Conservation (phyloP, 2,329 filamentous ascomycete species). For the Stromatinia cepivora region DNA sequence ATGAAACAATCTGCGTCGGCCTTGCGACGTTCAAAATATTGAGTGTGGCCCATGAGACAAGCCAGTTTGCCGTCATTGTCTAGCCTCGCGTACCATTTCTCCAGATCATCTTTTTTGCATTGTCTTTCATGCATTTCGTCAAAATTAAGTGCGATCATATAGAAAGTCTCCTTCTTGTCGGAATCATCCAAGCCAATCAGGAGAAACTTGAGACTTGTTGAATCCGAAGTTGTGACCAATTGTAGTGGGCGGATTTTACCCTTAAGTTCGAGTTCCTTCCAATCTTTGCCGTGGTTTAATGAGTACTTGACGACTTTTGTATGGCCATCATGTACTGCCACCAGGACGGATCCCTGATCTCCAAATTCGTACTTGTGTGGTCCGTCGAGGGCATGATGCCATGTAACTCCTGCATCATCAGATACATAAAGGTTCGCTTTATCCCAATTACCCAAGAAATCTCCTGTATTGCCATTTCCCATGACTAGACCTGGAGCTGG, state of each 20-base stretch:
- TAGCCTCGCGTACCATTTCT: slow-evolving; percentile 82
- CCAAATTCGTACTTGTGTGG: slow-evolving; percentile 97
- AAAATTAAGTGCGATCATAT: slow-evolving; percentile 81
- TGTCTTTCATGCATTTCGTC: slow-evolving; percentile 74
- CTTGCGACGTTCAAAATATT: slow-evolving; percentile 82
- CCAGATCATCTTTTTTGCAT: slow-evolving; percentile 81
- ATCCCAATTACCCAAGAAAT: slow-evolving; percentile 66
- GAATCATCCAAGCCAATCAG: slow-evolving; percentile 64
- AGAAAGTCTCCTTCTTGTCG: slow-evolving; percentile 53
- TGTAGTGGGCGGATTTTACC: slow-evolving; percentile 69
- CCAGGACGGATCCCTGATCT: slow-evolving; percentile 83
- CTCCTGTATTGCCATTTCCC: slow-evolving; percentile 88
- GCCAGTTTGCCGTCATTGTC: slow-evolving; percentile 78
- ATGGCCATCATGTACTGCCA: slow-evolving; percentile 71
- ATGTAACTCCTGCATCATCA: slow-evolving; percentile 84
- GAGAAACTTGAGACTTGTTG: slow-evolving; percentile 88
- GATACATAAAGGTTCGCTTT: slow-evolving; percentile 85
- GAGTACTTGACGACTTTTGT: slow-evolving; percentile 73
- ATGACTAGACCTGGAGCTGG: slow-evolving; percentile 90
- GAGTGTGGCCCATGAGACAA: slow-evolving; percentile 95
- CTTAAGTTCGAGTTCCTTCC: slow-evolving; percentile 71
- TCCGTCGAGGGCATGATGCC: slow-evolving; percentile 72
- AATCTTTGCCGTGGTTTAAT: slow-evolving; percentile 83
- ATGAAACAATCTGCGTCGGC: slow-evolving; percentile 87
- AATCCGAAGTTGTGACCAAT: slow-evolving; percentile 87